Base-by-base conservation (phyloP, 106 monocot species). In the Vanilla planifolia region DNA sequence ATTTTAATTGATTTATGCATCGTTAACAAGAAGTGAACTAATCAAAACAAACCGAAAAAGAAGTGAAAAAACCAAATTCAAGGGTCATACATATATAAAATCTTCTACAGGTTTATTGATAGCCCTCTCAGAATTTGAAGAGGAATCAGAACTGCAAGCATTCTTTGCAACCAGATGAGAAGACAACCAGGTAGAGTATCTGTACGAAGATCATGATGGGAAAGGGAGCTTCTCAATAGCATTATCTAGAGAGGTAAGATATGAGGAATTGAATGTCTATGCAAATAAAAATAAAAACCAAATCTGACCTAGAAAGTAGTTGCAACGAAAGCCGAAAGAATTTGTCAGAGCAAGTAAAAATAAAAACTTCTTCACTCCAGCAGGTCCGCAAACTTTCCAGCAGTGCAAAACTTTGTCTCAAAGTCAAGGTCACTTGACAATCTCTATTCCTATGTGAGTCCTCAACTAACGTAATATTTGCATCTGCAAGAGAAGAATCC, bases 341-440 rank as follows among this genome's bases (percentile, higher is more conserved):
- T 69, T 98, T 98, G 65, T 98, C 98, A 42, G 74, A 82, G 66
- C 70, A 85, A 47, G 85, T 80, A 78, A 88, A 67, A 68, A 98
- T 55, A 68, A 88, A 61, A 77, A 92, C 73, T 59, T 98, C 91
- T 44, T 88, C 98, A 63, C 72, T 92, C 98, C 98, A 98, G 66
- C 98, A 98, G 36, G 71, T 61, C 58, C 70, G 71, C 64, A 98
- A 78, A 65, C 88, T 85, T 71, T 88, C 88, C 61, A 98, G 51
- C 40, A 98, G 82, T 57, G 69, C 39, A 15, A 57, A 32, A 65
- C 92, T 98, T 75, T 98, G 92, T 57, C 88, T 88, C 65, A 98
- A 55, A 40, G 77, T 64, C 33, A 83, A 48, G 39, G 48, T 82
- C 22, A 59, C 33, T 20, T 55, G 61, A 51, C 83, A 70, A 19